Evolutionary conservation across 2,329 filamentous ascomycete species (phyloP).

Genomic region (Didymella pinodella): DNA sequence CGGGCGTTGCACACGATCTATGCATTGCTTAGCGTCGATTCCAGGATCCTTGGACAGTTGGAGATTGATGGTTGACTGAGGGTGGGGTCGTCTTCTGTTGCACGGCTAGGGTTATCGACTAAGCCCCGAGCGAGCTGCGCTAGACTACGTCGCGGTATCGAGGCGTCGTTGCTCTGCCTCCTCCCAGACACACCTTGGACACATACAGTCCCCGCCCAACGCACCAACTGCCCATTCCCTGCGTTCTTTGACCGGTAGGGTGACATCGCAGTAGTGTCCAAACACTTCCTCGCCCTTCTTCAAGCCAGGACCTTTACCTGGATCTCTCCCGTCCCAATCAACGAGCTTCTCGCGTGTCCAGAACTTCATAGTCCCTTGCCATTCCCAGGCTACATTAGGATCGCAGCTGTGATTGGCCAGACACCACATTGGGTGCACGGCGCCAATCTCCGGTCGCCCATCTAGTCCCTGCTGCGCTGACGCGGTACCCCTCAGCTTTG

Average conservation of each 20-base stretch:
- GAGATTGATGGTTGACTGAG: neutral
- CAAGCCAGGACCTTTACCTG: conserved; percentile 64
- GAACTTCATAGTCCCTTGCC: conserved; percentile 80
- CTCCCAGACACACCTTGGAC: conserved; percentile 80
- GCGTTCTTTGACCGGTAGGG: conserved; percentile 77
- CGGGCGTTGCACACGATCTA: conserved; percentile 16
- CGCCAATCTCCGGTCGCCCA: conserved; percentile 86
- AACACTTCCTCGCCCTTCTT: conserved; percentile 83
- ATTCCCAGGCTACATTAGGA: conserved; percentile 94
- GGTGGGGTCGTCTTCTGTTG: neutral
- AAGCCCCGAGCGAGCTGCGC: neutral
- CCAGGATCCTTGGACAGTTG: neutral
- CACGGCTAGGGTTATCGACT: neutral
- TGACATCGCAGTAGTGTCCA: conserved; percentile 93
- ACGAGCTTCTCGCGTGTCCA: conserved; percentile 68
- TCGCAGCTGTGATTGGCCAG: conserved; percentile 96
- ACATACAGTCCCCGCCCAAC: conserved; percentile 88
- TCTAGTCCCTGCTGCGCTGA: conserved; percentile 77
- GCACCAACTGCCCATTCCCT: conserved; percentile 90
- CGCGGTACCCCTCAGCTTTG: conserved; percentile 89
- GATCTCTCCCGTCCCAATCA: conserved; percentile 54
- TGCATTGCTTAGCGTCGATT: conserved; percentile 4
- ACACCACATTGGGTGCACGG: conserved; percentile 95
- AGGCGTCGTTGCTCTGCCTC: conserved; percentile 37
- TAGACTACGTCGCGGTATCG: neutral